Percentiles rank a stretch among this genome's conserved stretches.
phyloP scores from a whole-genome alignment of 108 stramenopile species.

The Schizochytrium sp. region DNA sequence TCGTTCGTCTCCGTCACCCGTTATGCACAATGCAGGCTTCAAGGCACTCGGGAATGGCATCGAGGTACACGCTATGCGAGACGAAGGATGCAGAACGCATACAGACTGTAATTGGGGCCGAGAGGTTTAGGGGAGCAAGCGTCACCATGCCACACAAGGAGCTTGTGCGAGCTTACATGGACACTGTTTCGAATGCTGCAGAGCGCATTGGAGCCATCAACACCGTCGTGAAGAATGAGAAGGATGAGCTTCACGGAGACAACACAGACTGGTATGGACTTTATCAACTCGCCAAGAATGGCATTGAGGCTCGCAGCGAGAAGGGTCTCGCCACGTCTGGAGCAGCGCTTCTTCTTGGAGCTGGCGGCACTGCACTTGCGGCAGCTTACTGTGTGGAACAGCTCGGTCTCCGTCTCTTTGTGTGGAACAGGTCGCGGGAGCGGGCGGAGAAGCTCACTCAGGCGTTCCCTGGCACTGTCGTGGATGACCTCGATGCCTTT shows the following conservation, averaged over 20 bases:
- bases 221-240: conserved; percentile 76
- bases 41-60: conserved; percentile 82
- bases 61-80: conserved; percentile 80
- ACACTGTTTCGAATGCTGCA: conserved; percentile 85
- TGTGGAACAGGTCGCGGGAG: conserved; percentile 91
- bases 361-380: conserved; percentile 95
- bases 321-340: not conserved
- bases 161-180: conserved; percentile 82
- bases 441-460: conserved; percentile 89
- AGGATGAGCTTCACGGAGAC: conserved; percentile 81
- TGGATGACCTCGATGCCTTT: conserved; percentile 74
- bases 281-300: conserved; percentile 59
- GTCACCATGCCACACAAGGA: conserved; percentile 99
- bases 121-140: conserved; percentile 86
- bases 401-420: conserved; percentile 85
- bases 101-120: not conserved
- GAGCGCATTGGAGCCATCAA: conserved; percentile 97
- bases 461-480: conserved; percentile 87
- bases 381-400: conserved; percentile 84
- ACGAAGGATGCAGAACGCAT: conserved; percentile 11
- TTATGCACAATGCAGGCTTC: conserved; percentile 96
- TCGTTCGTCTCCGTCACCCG: conserved; percentile 91
- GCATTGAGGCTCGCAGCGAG: not conserved
- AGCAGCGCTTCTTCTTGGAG: conserved; percentile 87
- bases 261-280: conserved; percentile 99